Percentiles rank a stretch among this genome's conserved stretches.
These are phyloP conservation scores for Hortiboletus campestris DNA, from an alignment of 768 basidiomycete genomes.

Conservation along the genomic window DNA sequence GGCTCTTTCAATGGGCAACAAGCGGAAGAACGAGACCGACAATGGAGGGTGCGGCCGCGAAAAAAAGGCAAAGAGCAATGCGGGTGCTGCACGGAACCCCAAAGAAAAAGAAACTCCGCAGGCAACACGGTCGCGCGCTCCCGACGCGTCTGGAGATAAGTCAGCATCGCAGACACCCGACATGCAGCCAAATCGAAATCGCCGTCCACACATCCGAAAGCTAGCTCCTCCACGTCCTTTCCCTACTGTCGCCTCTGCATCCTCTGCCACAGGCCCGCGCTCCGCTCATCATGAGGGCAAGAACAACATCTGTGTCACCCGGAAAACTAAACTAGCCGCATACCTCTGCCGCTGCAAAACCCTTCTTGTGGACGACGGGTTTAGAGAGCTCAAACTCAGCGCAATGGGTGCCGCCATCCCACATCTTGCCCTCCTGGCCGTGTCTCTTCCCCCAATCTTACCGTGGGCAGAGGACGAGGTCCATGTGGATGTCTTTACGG, in stretches of 20 bases:
- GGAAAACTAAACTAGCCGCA: slow-evolving; percentile 66
- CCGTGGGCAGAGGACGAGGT: slow-evolving; percentile 67
- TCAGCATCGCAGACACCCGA: slow-evolving; percentile 3
- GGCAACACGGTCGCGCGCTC: neutral
- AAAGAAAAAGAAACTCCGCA: slow-evolving; percentile 1
- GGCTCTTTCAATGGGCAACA: slow-evolving; percentile 13
- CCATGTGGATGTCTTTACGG: slow-evolving; percentile 59
- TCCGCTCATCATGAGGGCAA: slow-evolving; percentile 79
- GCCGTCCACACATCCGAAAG: slow-evolving; percentile 49
- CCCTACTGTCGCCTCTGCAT: slow-evolving; percentile 71
- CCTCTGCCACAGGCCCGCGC: slow-evolving; percentile 76
- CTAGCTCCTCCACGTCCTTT: slow-evolving; percentile 74
- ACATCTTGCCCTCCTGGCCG: slow-evolving; percentile 64
- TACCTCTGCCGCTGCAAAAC: slow-evolving; percentile 80
- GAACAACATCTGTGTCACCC: slow-evolving; percentile 76
- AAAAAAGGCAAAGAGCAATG: slow-evolving; percentile 18
- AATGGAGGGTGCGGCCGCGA: neutral
- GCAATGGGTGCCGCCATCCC: slow-evolving; percentile 93
- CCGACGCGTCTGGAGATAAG: slow-evolving; percentile 1
- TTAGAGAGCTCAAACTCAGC: slow-evolving; percentile 69
- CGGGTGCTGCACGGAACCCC: neutral
- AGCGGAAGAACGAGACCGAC: slow-evolving; percentile 21
- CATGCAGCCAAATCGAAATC: slow-evolving; percentile 6
- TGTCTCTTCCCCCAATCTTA: slow-evolving; percentile 70
- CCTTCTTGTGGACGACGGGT: slow-evolving; percentile 72